Conservation (phyloP, 2,329 filamentous ascomycete species). For the Phoma sp. region DNA sequence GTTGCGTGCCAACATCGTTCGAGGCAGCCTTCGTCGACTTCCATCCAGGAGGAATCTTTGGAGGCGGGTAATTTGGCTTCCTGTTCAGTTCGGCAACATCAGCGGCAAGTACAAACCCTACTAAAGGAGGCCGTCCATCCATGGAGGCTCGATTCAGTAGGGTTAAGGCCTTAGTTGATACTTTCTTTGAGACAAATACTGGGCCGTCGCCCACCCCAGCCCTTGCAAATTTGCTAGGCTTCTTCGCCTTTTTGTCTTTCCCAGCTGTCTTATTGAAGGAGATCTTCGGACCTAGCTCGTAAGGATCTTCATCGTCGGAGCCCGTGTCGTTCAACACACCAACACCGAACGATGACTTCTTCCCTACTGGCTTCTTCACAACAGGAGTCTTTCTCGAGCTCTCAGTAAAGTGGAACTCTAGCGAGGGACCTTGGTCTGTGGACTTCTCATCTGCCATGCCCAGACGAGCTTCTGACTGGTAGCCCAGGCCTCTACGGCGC, state of each 20-base stretch:
- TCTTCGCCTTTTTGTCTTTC: conserved; percentile 76
- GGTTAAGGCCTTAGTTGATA: conserved; percentile 52
- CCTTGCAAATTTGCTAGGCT: conserved; percentile 61
- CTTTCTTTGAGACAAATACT: conserved; percentile 75
- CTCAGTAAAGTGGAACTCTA: conserved; percentile 34
- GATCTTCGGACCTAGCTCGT: conserved; percentile 88
- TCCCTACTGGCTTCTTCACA: conserved; percentile 52
- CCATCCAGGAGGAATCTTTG: conserved; percentile 76
- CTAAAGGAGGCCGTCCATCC: conserved; percentile 79
- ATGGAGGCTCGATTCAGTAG: conserved; percentile 69
- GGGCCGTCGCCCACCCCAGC: conserved; percentile 70
- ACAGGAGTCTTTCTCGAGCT: conserved; percentile 21
- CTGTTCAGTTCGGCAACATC: conserved; percentile 50
- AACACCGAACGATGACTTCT: conserved; percentile 80
- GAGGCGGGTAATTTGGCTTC: conserved; percentile 64
- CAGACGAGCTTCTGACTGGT: conserved; percentile 64
- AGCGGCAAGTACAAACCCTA: conserved; percentile 76
- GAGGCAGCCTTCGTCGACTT: conserved; percentile 57
- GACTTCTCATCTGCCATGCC: conserved; percentile 37
- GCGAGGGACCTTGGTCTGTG: conserved; percentile 16
- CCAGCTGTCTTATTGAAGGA: conserved; percentile 84
- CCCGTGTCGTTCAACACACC: conserved; percentile 91
- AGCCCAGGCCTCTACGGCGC: conserved; percentile 71
- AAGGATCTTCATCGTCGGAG: conserved; percentile 94
- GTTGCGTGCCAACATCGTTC: conserved; percentile 39